Conservation (phyloP, 2,329 filamentous ascomycete genomes). For the Colletotrichum lindemuthianum region DNA sequence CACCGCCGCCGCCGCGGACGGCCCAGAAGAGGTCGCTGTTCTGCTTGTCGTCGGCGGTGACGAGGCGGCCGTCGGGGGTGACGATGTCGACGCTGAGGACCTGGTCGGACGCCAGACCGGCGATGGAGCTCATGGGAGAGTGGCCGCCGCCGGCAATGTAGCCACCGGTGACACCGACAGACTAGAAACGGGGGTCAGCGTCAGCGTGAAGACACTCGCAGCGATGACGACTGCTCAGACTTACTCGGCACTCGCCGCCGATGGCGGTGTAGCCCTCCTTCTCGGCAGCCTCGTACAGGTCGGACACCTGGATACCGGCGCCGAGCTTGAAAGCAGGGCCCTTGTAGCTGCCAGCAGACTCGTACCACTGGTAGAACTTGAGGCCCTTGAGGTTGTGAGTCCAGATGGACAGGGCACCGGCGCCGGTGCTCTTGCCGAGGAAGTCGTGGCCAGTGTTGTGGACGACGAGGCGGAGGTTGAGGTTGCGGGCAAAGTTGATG, state of each 20-base stretch:
- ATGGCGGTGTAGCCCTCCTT: conserved; percentile 58
- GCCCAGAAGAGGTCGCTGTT: conserved; percentile 62
- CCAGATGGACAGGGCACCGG: conserved; percentile 59
- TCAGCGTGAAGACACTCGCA: neutral
- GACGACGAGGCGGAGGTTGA: conserved; percentile 61
- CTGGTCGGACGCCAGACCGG: conserved; percentile 57
- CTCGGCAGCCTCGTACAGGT: conserved; percentile 62
- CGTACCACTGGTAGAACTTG: conserved; percentile 39
- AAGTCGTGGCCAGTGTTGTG: conserved; percentile 66
- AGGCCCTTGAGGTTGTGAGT: conserved; percentile 56
- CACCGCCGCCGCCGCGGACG: conserved; percentile 56
- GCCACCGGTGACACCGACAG: conserved; percentile 43
- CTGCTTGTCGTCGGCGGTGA: conserved; percentile 51
- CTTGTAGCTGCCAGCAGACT: conserved; percentile 42
- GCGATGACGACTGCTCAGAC: conserved; percentile 18
- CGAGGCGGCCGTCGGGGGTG: conserved; percentile 53
- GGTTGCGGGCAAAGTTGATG: conserved; percentile 56
- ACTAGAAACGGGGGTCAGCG: conserved; percentile 4
- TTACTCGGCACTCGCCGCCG: conserved; percentile 60
- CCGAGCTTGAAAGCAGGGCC: conserved; percentile 65
- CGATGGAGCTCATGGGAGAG: conserved; percentile 55
- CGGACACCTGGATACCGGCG: conserved; percentile 62
- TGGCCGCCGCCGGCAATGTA: conserved; percentile 57
- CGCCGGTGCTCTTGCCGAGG: conserved; percentile 62
- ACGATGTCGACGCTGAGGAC: conserved; percentile 61